phyloP scores from a whole-genome alignment of 768 basidiomycete species.

The Naganishia vishniacii region DNA sequence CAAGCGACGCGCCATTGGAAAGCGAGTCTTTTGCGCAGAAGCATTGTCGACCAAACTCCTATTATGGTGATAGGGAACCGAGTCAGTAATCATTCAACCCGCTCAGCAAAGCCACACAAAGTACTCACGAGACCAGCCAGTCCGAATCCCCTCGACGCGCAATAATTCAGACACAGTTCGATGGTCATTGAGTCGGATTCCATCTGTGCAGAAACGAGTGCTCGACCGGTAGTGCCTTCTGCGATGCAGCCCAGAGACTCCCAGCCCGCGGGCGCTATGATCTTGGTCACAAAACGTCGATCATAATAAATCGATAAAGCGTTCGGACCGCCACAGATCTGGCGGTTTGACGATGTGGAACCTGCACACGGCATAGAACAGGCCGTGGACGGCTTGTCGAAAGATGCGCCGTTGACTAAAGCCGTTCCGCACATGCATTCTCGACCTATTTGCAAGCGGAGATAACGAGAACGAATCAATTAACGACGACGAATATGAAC shows the following conservation, averaged over 20 bases:
- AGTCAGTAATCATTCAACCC: too few species aligned
- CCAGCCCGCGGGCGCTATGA: conserved; percentile 38
- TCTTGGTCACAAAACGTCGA: background rate
- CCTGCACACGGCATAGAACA: conserved; percentile 31
- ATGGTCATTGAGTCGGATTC: conserved; percentile 55
- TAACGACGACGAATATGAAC: too few species aligned
- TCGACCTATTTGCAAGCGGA: too few species aligned
- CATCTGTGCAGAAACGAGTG: conserved; percentile 40
- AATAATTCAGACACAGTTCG: conserved; percentile 60
- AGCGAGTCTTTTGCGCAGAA: conserved; percentile 41
- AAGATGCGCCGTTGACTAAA: conserved; percentile 32
- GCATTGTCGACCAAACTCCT: conserved; percentile 38
- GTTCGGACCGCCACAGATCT: conserved; percentile 57
- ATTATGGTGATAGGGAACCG: too few species aligned
- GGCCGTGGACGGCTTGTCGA: conserved; percentile 3
- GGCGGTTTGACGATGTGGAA: background rate
- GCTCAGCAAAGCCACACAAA: too few species aligned
- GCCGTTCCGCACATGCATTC: conserved; percentile 38
- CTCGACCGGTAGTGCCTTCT: conserved; percentile 34
- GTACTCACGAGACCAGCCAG: conserved; percentile 52
- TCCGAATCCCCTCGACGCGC: conserved; percentile 57
- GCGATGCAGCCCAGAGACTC: conserved; percentile 36
- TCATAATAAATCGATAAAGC: conserved; percentile 48
- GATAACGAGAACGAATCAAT: too few species aligned
- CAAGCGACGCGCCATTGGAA: conserved; percentile 31